Base-by-base conservation (phyloP, 1,284 basidiomycete genomes). In the Boletus semigastroideus region DNA sequence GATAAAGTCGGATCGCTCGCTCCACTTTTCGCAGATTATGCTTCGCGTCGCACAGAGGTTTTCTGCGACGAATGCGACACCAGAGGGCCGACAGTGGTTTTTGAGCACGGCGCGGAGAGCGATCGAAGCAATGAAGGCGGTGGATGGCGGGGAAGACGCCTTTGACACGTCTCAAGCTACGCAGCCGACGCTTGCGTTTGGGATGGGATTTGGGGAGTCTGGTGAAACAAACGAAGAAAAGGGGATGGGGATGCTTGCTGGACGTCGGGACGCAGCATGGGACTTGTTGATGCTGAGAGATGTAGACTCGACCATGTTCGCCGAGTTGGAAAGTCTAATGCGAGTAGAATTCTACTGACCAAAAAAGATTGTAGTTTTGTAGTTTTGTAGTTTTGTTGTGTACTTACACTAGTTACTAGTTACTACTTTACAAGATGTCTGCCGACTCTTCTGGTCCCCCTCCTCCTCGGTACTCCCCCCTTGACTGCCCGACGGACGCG, bases 101-200 rank as follows among this genome's bases (percentile, higher is more conserved):
- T 65, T 75, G 46, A 78, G 86, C 36, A 80, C 87, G 45, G 82
- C 86, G 45, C 80, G 90, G 39, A 78, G 95, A 55, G 82, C 90
- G 28, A 78, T 93, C 42, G 93, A 97, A 72, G 83, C 87, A 1
- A 77, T 97, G 72, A 91, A 91, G 62, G 74, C 94, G 42, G 74
- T 98, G 49, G 92, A 94, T 65, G 91, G 90, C 54, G 83, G 78
- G 5, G 79, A 79, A 57, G 90, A 93, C 64, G 77, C 83, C 46
- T 87, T 90, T 62, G 87, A 90, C 63, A 79, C 78, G 4, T 77
- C 80, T 6, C 78, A 83, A 56, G 68, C 78, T 38, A 76, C 69
- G 51, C 71, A 74, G 9, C 78, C 87, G 5, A 81, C 74, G 38
- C 78, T 85, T 58, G 78, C 79, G 42, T 92, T 86, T 69, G 89